Base-by-base conservation (phyloP, 1,284 basidiomycete genomes). In the Pascua sp. region DNA sequence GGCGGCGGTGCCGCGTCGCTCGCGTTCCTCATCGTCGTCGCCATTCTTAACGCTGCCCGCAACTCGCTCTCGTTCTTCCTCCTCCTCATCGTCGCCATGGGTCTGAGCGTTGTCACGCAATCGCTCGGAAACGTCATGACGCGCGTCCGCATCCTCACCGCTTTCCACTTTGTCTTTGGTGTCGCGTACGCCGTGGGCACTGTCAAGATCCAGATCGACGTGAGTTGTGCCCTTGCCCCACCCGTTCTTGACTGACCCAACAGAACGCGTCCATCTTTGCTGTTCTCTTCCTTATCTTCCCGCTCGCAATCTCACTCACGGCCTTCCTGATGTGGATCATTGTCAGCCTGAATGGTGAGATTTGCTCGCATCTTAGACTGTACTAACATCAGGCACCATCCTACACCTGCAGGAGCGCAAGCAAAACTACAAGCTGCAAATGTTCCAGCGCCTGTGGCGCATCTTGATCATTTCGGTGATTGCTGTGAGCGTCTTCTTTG, bases 301-400 rank as follows among this genome's bases (percentile, higher is more conserved):
- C 95, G 2, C 81, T 98, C 44, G 89, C 94, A 0, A 87, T 98
- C 74, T 95, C 94, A 0, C 81, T 98, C 40, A 96, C 93, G 49
- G 86, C 87, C 1, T 98, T 98, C 81, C 82, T 98, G 45, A 83
- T 95, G 68, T 98, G 95, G 95, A 98, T 93, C 58, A 85, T 93
- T 77, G 87, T 91, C 72, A 84, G 88, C n/a, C 79, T 93, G 54
- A 91, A 91, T 67, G 86, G 89, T 32, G 7, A 32, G 24, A 32
- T 74, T 15, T n/a, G n/a, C 13, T 46, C 40, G 10, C 53, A 40
- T 60, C 56, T 11, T 50, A 66, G n/a, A 60, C 51, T 24, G 9
- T 51, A 2, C n/a, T 49, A 50, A 38, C 46, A 46, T 24, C 66
- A 91, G 89, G 85, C 32, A 95, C 93, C 0, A 93, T 95, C 71